Conservation (phyloP, 768 basidiomycete species). For the Pisolithus tinctorius region DNA sequence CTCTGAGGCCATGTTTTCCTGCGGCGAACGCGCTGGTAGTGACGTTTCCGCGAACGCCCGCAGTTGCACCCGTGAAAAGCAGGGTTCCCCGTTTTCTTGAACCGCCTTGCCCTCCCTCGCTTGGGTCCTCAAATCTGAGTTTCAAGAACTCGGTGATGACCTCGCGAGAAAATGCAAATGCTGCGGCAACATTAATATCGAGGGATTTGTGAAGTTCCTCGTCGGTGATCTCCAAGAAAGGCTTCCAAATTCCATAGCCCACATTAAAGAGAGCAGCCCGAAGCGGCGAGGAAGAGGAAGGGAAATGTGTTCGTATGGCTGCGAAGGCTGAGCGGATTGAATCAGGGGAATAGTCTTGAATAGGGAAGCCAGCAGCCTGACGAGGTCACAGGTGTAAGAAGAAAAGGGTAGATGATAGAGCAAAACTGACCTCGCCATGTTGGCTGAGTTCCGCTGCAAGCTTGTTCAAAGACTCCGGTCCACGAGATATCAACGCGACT, state of each 20-base stretch:
- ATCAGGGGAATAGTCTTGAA: conserved; percentile 42
- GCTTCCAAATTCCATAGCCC: conserved; percentile 52
- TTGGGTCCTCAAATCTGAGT: conserved; percentile 37
- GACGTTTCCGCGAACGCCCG: conserved; percentile 55
- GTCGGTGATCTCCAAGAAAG: conserved; percentile 57
- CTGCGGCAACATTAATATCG: conserved; percentile 48
- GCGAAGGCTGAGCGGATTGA: conserved; percentile 47
- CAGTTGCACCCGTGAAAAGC: conserved; percentile 71
- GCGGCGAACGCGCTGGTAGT: conserved; percentile 58
- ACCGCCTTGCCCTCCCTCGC: conserved; percentile 31
- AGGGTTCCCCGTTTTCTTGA: conserved; percentile 56
- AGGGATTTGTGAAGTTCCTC: conserved; percentile 47
- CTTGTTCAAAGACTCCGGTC: conserved; percentile 42
- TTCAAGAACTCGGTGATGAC: conserved; percentile 54
- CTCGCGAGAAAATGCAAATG: conserved; percentile 59
- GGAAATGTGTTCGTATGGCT: conserved; percentile 39
- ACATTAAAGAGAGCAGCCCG: conserved; percentile 63
- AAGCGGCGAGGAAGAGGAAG: conserved; percentile 42
- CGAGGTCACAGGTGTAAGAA: background rate
- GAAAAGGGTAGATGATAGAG: background rate
- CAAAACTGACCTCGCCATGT: conserved; percentile 45
- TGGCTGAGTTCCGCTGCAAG: conserved; percentile 50
- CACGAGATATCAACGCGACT: conserved; percentile 60
- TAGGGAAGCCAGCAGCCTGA: conserved; percentile 52
- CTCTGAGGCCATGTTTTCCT: conserved; percentile 56